Evolutionary conservation across 495 filamentous ascomycete genomes (phyloP).

Genomic region (Beverwykella pulmonaria): DNA sequence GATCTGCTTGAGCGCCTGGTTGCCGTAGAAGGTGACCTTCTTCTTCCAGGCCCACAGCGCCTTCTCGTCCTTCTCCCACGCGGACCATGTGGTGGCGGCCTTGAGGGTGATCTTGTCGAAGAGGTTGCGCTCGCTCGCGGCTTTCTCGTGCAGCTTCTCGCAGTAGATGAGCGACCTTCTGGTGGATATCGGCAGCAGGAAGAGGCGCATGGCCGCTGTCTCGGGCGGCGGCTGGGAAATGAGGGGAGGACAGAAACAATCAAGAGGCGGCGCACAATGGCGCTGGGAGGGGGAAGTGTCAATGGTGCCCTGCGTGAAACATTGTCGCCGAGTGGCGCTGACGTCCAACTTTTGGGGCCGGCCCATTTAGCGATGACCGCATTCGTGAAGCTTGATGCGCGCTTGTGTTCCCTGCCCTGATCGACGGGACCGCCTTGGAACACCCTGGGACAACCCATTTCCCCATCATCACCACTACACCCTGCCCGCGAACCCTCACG

Average conservation of each 20-base stretch:
- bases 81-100: constrained; percentile 73
- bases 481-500: background rate
- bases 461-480: background rate
- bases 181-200: constrained; percentile 92
- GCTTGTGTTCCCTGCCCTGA: background rate
- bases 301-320: background rate
- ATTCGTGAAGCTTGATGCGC: background rate
- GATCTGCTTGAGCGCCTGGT: constrained; percentile 79
- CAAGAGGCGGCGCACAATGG: background rate
- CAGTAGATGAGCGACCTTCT: constrained; percentile 91
- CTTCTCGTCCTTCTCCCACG: constrained; percentile 80
- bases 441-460: background rate
- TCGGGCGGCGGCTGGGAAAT: constrained; percentile 3
- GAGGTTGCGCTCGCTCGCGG: constrained; percentile 54
- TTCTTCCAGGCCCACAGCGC: constrained; percentile 75
- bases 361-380: background rate
- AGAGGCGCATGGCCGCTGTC: constrained; percentile 75
- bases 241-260: constrained; percentile 21
- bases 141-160: constrained; percentile 63
- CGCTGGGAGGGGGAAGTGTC: background rate
- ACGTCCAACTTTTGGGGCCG: background rate
- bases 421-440: background rate
- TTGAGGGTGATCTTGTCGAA: constrained; percentile 67
- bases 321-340: background rate
- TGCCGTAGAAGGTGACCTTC: constrained; percentile 80